Percentiles rank a stretch among this genome's conserved stretches.
Conservation (phyloP, 192 early-diverging fungal species). For the Entomortierella parvispora region DNA sequence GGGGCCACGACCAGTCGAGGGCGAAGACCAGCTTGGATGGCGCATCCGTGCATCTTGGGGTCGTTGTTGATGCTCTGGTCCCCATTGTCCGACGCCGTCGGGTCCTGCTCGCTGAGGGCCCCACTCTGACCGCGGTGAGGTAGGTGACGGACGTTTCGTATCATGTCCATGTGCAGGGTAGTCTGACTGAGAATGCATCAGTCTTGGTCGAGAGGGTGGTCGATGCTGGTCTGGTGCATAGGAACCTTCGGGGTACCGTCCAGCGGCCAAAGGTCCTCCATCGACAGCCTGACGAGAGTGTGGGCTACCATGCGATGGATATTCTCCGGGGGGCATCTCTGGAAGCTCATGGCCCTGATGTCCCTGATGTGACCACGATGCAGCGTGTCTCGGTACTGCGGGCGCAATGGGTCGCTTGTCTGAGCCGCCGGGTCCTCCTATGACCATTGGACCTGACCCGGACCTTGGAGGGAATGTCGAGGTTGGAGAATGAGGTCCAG, state of each 20-base stretch:
- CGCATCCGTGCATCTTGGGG: slow-evolving; percentile 20
- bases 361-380: slow-evolving; percentile 8
- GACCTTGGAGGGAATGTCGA: background rate
- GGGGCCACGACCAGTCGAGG: slow-evolving; percentile 11
- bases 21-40: slow-evolving; percentile 26
- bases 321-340: background rate
- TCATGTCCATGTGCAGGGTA: slow-evolving; percentile 20
- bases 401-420: background rate
- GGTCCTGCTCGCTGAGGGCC: slow-evolving; percentile 4
- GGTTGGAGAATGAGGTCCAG: background rate
- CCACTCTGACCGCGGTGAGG: slow-evolving; percentile 22
- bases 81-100: slow-evolving; percentile 15
- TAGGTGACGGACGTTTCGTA: slow-evolving; percentile 13
- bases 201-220: background rate
- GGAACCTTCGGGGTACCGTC: background rate
- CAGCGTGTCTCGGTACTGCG: background rate
- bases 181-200: slow-evolving; percentile 7
- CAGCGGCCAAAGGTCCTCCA: background rate
- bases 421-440: slow-evolving; percentile 4
- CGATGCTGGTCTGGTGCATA: slow-evolving; percentile 13
- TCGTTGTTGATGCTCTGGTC: slow-evolving; percentile 18
- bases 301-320: background rate
- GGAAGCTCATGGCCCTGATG: slow-evolving; percentile 9
- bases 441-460: slow-evolving; percentile 3
- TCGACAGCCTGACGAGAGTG: slow-evolving; percentile 1